A percentile compares a stretch with the other conserved stretches of the same genome.
Conservation (phyloP, 306 rosid genomes). For the Prinsepia uniflora region DNA sequence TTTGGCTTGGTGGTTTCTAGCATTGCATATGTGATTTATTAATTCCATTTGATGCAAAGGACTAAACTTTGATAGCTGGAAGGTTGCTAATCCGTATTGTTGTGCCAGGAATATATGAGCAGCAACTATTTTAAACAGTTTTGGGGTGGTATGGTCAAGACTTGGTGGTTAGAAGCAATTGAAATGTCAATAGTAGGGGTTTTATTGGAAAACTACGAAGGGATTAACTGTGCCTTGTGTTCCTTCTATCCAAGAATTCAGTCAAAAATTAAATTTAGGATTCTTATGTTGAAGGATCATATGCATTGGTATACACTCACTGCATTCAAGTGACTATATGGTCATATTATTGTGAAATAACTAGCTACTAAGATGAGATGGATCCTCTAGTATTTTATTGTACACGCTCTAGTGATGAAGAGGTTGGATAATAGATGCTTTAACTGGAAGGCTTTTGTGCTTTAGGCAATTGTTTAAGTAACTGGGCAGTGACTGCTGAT, state of each 20-base stretch:
- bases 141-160: neutral
- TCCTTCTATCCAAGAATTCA: neutral
- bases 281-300: neutral
- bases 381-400: neutral
- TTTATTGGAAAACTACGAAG: neutral
- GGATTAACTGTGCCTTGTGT: neutral
- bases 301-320: neutral
- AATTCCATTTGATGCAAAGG: neutral
- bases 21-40: neutral
- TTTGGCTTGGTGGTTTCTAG: constrained; percentile 2
- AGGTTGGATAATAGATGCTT: neutral
- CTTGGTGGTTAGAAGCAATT: neutral
- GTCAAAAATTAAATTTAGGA: neutral
- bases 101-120: neutral
- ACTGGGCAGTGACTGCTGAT: neutral
- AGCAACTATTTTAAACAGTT: neutral
- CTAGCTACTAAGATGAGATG: neutral
- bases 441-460: neutral
- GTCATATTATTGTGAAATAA: neutral
- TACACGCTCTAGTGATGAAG: neutral
- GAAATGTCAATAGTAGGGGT: neutral
- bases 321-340: neutral
- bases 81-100: neutral
- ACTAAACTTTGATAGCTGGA: neutral
- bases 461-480: neutral